Conservation (phyloP, 371 early-diverging fungal species). For the Lichtheimia hyalospora region DNA sequence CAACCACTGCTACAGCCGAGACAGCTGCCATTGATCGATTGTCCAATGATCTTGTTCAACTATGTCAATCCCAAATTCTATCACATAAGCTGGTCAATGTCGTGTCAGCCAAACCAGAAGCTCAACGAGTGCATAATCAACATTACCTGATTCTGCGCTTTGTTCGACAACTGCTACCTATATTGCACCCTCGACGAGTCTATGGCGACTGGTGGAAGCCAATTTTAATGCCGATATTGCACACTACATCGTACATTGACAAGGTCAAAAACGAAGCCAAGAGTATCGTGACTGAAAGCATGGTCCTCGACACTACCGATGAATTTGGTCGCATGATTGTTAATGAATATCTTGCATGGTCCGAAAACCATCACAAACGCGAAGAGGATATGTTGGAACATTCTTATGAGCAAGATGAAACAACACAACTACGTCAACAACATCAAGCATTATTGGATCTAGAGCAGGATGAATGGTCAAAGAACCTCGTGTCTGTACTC, state of each 20-base stretch:
- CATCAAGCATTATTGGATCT: slow-evolving; percentile 39
- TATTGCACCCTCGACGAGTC: slow-evolving; percentile 31
- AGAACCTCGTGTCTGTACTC: slow-evolving; percentile 32
- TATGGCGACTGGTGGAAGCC: slow-evolving; percentile 42
- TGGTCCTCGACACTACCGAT: slow-evolving; percentile 12
- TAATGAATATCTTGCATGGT: slow-evolving; percentile 35
- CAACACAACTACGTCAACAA: slow-evolving; percentile 16
- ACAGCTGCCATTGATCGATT: slow-evolving; percentile 35
- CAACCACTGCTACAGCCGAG: slow-evolving; percentile 15
- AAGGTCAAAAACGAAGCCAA: slow-evolving; percentile 34
- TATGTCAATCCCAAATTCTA: slow-evolving; percentile 22
- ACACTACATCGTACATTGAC: slow-evolving; percentile 32
- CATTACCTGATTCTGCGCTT: slow-evolving; percentile 38
- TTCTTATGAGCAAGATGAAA: slow-evolving; percentile 14
- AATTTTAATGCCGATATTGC: slow-evolving; percentile 33
- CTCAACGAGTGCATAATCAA: slow-evolving; percentile 26
- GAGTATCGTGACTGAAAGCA: slow-evolving; percentile 31
- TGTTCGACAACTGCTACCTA: slow-evolving; percentile 33
- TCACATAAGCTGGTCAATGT: slow-evolving; percentile 13
- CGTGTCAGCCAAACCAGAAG: slow-evolving; percentile 27
- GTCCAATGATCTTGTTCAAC: slow-evolving; percentile 29
- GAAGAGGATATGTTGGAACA: slow-evolving; percentile 18
- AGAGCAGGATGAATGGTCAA: slow-evolving; percentile 51
- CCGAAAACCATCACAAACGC: slow-evolving; percentile 25
- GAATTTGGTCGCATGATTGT: slow-evolving; percentile 28